Percentiles rank a stretch among this genome's conserved stretches.
Evolutionary conservation across 768 basidiomycete species (phyloP).

Genomic region (Agaricus blazei): DNA sequence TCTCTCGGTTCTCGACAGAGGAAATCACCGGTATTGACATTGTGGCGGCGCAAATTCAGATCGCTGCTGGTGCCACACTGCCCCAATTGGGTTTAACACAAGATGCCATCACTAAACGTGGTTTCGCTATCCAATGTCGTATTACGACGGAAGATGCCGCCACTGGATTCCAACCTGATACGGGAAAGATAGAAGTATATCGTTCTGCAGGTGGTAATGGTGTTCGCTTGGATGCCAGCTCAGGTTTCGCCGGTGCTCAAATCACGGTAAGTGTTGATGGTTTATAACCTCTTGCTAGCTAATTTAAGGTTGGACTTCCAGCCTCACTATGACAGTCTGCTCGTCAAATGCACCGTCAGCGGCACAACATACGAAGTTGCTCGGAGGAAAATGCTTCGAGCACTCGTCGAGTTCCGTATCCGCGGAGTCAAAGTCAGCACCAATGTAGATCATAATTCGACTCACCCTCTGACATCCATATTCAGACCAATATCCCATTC

Average conservation of each 20-base stretch:
- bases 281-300: background rate
- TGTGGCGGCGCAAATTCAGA: conserved; percentile 98
- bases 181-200: conserved; percentile 99
- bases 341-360: conserved; percentile 94
- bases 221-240: conserved; percentile 93
- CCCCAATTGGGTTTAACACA: conserved; percentile 94
- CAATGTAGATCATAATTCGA: background rate
- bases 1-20: conserved; percentile 47
- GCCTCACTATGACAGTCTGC: conserved; percentile 97
- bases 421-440: conserved; percentile 88
- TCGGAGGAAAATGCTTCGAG: conserved; percentile 97
- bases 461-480: background rate
- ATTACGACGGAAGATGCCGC: conserved; percentile 97
- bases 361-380: conserved; percentile 99
- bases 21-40: conserved; percentile 99
- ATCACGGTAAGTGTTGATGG: conserved; percentile 66
- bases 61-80: conserved; percentile 96
- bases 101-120: conserved; percentile 92
- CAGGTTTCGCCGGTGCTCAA: conserved; percentile 97
- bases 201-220: conserved; percentile 98
- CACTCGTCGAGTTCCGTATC: conserved; percentile 99
- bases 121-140: conserved; percentile 98
- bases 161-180: conserved; percentile 93
- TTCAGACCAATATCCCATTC: conserved; percentile 97
- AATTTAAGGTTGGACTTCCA: conserved; percentile 22